These are phyloP conservation scores for Inonotus obliquus DNA, from an alignment of 1,284 basidiomycete species.

Conservation along the genomic window DNA sequence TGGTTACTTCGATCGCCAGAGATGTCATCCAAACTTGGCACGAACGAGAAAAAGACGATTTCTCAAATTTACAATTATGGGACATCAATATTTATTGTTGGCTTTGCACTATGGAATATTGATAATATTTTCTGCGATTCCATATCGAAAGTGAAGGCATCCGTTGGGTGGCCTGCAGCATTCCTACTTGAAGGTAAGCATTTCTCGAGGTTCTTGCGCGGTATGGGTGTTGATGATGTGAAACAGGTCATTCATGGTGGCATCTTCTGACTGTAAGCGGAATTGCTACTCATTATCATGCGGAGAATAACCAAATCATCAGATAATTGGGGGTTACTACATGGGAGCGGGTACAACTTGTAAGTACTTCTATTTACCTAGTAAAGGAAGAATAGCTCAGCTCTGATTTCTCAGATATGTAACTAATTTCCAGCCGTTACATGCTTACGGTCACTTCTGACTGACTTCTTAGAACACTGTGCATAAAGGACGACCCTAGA, in stretches of 20 bases:
- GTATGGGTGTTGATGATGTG: background rate
- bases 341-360: constrained; percentile 59
- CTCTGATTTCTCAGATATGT: constrained; percentile 3
- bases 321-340: constrained; percentile 57
- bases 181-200: constrained; percentile 57
- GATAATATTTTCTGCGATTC: constrained; percentile 63
- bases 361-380: constrained; percentile 32
- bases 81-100: constrained; percentile 45
- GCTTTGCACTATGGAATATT: constrained; percentile 64
- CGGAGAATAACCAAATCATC: background rate
- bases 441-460: constrained; percentile 20
- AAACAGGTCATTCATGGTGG: constrained; percentile 65
- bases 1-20: constrained; percentile 46
- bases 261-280: constrained; percentile 53
- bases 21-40: constrained; percentile 38
- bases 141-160: constrained; percentile 49
- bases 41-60: constrained; percentile 37
- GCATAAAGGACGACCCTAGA: constrained; percentile 52
- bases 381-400: background rate
- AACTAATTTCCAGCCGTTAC: constrained; percentile 39
- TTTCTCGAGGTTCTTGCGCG: background rate
- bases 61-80: constrained; percentile 43
- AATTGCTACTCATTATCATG: background rate
- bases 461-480: constrained; percentile 39
- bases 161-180: constrained; percentile 56